Evolutionary conservation across 805 yeast species (phyloP).

Genomic region (Kregervanrija delftensis): DNA sequence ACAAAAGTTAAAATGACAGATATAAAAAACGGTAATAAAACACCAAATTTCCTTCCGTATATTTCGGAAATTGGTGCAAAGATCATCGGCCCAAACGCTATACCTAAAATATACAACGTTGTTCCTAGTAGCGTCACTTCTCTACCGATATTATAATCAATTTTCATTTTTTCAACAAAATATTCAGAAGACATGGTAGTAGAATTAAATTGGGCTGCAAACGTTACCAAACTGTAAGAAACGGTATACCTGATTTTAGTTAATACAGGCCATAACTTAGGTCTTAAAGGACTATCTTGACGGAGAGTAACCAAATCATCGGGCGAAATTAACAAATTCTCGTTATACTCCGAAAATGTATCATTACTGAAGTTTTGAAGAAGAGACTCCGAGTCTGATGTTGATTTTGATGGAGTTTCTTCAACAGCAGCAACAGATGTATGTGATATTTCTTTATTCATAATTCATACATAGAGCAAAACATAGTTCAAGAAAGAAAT

Average conservation of each 20-base stretch:
- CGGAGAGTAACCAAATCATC: constrained; percentile 2
- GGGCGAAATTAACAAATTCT: not conserved
- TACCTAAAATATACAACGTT: constrained; percentile 56
- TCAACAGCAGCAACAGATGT: too few species aligned
- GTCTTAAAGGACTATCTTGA: constrained; percentile 17
- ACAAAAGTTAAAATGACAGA: constrained; percentile 40
- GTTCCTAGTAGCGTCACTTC: constrained; percentile 47
- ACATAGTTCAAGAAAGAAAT: too few species aligned
- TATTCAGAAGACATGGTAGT: constrained; percentile 39
- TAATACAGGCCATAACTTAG: constrained; percentile 30
- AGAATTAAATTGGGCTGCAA: constrained; percentile 43
- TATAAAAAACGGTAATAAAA: constrained; percentile 34
- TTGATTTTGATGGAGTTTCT: too few species aligned
- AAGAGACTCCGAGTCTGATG: too few species aligned
- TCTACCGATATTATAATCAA: constrained; percentile 34
- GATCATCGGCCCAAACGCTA: constrained; percentile 60
- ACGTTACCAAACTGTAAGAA: constrained; percentile 32
- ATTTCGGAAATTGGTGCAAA: constrained; percentile 57
- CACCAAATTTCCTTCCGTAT: constrained; percentile 36
- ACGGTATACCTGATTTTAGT: constrained; percentile 33
- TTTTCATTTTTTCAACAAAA: constrained; percentile 18
- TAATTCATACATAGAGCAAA: too few species aligned
- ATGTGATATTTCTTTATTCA: too few species aligned
- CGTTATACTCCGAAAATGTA: not conserved
- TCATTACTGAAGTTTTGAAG: too few species aligned